Base-by-base conservation (phyloP, 2,329 filamentous ascomycete species). In the Cladosporium sp. region DNA sequence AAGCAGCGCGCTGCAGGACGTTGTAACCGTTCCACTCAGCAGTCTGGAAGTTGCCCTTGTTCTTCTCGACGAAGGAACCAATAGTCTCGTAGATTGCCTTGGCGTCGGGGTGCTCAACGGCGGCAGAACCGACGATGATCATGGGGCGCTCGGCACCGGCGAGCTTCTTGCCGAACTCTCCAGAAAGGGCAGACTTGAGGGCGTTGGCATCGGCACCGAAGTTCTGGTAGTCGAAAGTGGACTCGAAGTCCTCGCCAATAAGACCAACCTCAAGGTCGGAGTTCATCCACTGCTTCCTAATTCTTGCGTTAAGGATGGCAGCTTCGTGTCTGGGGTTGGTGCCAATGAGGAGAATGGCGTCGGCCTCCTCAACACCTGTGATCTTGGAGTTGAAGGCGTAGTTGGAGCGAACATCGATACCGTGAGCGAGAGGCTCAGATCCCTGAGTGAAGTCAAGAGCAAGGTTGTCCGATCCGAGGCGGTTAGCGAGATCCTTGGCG, bases 11-110 rank as follows among this genome's bases (percentile, higher is more conserved):
- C 81, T 99, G 95, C 61, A 99, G 89, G 67, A 99, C 89, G 78
- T 97, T 99, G 86, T 94, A 99, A 67, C 94, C 95, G 78, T 97
- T 95, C 93, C 96, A 98, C 79, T 97, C 93, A 21, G 88, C 83
- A 6, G 91, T 97, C 75, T 87, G 83, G 84, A 99, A 97, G 83
- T 89, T 96, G 72, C 86, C 84, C 69, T 92, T 89, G 80, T 97
- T 90, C 87, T 97, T 97, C 76, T 97, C 93, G 46, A 97, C 91
- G 76, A 98, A 99, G 68, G 85, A 79, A 71, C 94, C 94, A 65
- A 99, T 87, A 51, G 89, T 89, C 84, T 98, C 94, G 78, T 94
- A 98, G 78, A 96, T 93, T 65, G 92, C 89, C 83, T 96, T 96
- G 65, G 93, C 91, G 76, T 98, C 95, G 30, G 86, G 80, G 79